Conservation (phyloP, 2,329 filamentous ascomycete genomes). For the Colletotrichum chrysophilum region DNA sequence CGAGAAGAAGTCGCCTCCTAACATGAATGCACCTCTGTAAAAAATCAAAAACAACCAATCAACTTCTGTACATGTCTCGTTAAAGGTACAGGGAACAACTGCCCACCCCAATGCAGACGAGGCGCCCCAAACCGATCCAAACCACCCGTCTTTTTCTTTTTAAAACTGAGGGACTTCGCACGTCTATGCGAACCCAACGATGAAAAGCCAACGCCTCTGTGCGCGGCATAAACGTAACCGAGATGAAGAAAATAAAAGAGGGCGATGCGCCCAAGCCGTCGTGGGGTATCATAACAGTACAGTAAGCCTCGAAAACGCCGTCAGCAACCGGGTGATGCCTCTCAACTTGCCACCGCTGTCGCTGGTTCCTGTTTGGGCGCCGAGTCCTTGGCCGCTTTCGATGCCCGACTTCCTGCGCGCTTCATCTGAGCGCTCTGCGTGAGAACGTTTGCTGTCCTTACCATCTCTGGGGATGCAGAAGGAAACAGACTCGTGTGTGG, state of each 20-base stretch:
- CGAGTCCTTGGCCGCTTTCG: slow-evolving; percentile 20
- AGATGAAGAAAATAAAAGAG: not conserved
- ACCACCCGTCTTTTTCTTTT: not conserved
- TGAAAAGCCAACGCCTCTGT: not conserved
- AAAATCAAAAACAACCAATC: slow-evolving; percentile 7
- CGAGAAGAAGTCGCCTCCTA: slow-evolving; percentile 1
- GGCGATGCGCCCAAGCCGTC: slow-evolving; percentile 15
- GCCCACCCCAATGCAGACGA: slow-evolving; percentile 7
- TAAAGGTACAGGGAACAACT: slow-evolving; percentile 2
- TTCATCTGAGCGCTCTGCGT: slow-evolving; percentile 21
- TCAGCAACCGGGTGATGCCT: slow-evolving; percentile 10
- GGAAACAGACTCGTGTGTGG: slow-evolving; percentile 5
- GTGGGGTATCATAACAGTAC: slow-evolving; percentile 24
- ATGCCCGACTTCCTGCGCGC: slow-evolving; percentile 18
- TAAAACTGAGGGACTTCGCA: not conserved
- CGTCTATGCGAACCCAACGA: not conserved
- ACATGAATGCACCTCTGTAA: slow-evolving; percentile 3
- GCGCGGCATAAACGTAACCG: not conserved
- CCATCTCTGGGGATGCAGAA: slow-evolving; percentile 20
- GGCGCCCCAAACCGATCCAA: not conserved
- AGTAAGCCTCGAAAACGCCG: slow-evolving; percentile 23
- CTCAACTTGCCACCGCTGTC: slow-evolving; percentile 20
- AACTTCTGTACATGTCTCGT: slow-evolving; percentile 17
- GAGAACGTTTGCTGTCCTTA: slow-evolving; percentile 19
- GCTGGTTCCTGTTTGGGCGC: slow-evolving; percentile 20